phyloP scores from a whole-genome alignment of 495 filamentous ascomycete species.

The Haplographium delicatum region DNA sequence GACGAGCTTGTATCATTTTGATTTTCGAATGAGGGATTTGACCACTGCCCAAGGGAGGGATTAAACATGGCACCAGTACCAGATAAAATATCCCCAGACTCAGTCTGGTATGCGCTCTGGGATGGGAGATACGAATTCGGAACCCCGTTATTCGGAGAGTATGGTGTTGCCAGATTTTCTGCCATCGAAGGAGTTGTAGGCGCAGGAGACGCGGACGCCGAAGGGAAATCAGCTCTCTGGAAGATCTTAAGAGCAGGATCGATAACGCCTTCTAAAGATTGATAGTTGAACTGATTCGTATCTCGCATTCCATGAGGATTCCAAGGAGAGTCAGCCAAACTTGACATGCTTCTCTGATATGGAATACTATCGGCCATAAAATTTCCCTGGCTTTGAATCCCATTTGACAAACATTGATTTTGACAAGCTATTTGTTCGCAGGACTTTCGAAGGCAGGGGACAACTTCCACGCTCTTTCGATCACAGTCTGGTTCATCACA shows the following conservation, averaged over 20 bases:
- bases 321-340: slow-evolving; percentile 4
- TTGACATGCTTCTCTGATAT: not conserved
- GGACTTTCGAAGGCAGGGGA: slow-evolving; percentile 8
- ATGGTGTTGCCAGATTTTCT: slow-evolving; percentile 8
- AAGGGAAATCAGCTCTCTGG: not conserved
- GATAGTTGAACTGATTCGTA: not conserved
- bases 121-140: slow-evolving; percentile 2
- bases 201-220: slow-evolving; percentile 4
- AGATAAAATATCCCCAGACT: slow-evolving; percentile 1
- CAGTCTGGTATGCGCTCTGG: not conserved
- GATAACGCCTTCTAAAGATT: not conserved
- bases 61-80: slow-evolving; percentile 8
- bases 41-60: slow-evolving; percentile 5
- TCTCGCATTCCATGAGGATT: slow-evolving; percentile 2
- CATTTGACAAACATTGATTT: slow-evolving; percentile 6
- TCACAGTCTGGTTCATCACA: slow-evolving; percentile 4
- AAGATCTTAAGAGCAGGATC: slow-evolving; percentile 2
- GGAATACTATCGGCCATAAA: not conserved
- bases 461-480: not conserved
- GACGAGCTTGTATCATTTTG: not conserved
- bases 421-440: slow-evolving; percentile 11
- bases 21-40: not conserved
- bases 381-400: slow-evolving; percentile 2
- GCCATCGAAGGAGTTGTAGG: slow-evolving; percentile 13
- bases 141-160: not conserved